Base-by-base conservation (phyloP, 495 filamentous ascomycete genomes). In the Glonium stellatum region DNA sequence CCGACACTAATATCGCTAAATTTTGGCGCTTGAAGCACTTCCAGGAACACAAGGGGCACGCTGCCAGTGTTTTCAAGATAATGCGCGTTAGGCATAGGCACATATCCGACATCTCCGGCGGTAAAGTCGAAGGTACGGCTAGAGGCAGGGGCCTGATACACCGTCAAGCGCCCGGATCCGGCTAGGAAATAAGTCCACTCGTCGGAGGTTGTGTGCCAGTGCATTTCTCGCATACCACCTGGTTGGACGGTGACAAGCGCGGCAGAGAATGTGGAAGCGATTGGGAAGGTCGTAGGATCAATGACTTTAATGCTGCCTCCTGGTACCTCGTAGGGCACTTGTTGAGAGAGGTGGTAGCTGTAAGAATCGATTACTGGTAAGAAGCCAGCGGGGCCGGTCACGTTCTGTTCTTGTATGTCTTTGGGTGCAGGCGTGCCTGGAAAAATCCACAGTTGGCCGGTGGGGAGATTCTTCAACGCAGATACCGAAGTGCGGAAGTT, bases 161-260 rank as follows among this genome's bases (percentile, higher is more conserved):
- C 71, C 0, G 86, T 89, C n/a, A 86, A 82, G 4, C 87, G 79
- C 0, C 79, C 87, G 0, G 76, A 76, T 0, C 87, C 87, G 23
- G 78, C 67, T 27, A 89, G 78, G 75, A 90, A 90, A 71, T 87
- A 91, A 0, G 79, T 81, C 86, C 86, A 91, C 62, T 90, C 86
- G 69, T 89, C 86, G 25, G 80, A 82, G 9, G 78, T 79, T 0
- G 85, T 83, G 64, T 89, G 87, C 87, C 87, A 91, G 72, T 91
- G 87, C 36, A 91, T 80, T 68, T 91, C 87, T 4, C 87, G 82
- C 80, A 90, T 82, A 0, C 82, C 85, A 41, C 86, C 86, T 0
- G 87, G 86, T 36, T 84, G 75, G 18, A 91, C 77, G 54, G 71
- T 72, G 10, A 84, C 65, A 62, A 84, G 82, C 10, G 82, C 84